Base-by-base conservation (phyloP, 352 stramenopile species). In the Phytopythium mirpurense region DNA sequence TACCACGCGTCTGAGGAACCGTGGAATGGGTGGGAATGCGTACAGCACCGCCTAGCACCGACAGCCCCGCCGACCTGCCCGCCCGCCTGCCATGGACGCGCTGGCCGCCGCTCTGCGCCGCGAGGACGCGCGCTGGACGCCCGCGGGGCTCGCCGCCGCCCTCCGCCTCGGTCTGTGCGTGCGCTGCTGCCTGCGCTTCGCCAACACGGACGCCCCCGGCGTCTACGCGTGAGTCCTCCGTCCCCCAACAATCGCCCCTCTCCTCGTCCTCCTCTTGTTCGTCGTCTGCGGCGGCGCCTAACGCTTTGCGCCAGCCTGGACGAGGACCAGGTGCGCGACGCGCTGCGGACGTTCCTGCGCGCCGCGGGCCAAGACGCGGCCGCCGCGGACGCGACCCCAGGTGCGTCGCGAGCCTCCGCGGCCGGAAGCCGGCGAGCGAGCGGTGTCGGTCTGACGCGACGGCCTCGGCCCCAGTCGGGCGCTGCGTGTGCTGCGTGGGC, bases 151-250 rank as follows among this genome's bases (percentile, higher is more conserved):
- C 44, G 67, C 65, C 14, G 62, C 65, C 5, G 55, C 66, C 12
- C 51, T 36, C 34, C 57, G 41, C 16, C 48, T 68, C 10, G 68
- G 67, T 10, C 55, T 93, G 0, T 93, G 83, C 23, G 56, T 76
- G 57, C 83, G 80, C 27, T 93, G 83, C 59, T 83, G 70, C 21
- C 58, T 93, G 57, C 80, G 83, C 50, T 83, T 90, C 37, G 64
- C 66, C 8, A 63, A 65, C 42, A 55, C 88, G 16, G 57, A 74
- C 8, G 67, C 88, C 11, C 42, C 51, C 43, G 48, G 53, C 16
- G 19, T 83, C 45, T 93, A 90, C 56, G 59, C 63, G 82, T 90
- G 62, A 40, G 73, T 82, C 4, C 3, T 23, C 12, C 15, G 18
- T 29, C 26, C 12, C 15, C 19, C 23, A 11, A 37, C 14, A n/a